Percentiles rank a stretch among this genome's conserved stretches.
phyloP scores from a whole-genome alignment of 495 filamentous ascomycete genomes.

The Penicillium samsonianum region DNA sequence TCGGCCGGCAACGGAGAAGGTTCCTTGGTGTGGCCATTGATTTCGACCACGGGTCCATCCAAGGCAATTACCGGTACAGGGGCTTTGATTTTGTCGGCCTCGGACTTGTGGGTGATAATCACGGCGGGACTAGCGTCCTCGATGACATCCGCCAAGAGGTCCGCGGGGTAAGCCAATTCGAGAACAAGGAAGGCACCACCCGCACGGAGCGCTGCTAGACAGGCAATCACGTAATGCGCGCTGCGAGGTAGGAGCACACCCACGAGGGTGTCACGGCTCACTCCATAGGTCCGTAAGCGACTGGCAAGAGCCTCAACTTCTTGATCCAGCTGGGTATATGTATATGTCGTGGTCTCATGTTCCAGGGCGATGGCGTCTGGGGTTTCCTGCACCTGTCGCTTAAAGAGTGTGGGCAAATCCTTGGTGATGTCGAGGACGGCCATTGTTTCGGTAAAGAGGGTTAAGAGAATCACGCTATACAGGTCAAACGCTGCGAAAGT shows the following conservation, averaged over 20 bases:
- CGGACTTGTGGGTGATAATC: conserved; percentile 57
- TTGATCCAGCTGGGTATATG: conserved; percentile 62
- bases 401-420: conserved; percentile 63
- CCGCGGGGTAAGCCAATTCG: conserved; percentile 67
- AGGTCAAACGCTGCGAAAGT: background rate
- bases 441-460: conserved; percentile 32
- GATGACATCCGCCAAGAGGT: conserved; percentile 64
- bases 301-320: conserved; percentile 55
- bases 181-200: conserved; percentile 71
- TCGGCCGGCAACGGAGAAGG: conserved; percentile 49
- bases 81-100: conserved; percentile 58
- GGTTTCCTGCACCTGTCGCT: conserved; percentile 56
- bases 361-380: conserved; percentile 63
- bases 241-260: conserved; percentile 67
- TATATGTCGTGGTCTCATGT: conserved; percentile 55
- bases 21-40: conserved; percentile 41
- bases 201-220: conserved; percentile 64
- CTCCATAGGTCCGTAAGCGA: conserved; percentile 58
- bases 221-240: conserved; percentile 70
- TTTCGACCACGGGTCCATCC: conserved; percentile 44
- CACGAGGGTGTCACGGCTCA: conserved; percentile 61
- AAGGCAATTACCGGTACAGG: conserved; percentile 56
- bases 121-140: conserved; percentile 64
- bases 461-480: background rate
- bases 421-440: conserved; percentile 60